Percentiles rank a stretch among this genome's conserved stretches.
phyloP scores from a whole-genome alignment of 177 flowering plant genomes.

The Vitis hybrid region DNA sequence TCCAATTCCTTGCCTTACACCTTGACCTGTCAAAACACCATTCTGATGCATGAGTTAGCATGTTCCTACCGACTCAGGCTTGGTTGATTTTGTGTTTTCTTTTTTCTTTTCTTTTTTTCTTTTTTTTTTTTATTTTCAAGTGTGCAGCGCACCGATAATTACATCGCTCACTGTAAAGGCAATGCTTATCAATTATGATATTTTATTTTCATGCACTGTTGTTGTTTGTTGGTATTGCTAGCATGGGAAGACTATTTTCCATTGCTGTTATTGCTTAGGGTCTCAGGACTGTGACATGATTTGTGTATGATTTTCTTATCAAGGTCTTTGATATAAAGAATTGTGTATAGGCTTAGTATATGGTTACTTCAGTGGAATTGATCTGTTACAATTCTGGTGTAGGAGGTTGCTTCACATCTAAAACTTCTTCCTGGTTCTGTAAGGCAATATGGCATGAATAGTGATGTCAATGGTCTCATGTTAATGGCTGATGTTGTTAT shows the following conservation, averaged over 20 bases:
- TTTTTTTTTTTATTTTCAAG: neutral
- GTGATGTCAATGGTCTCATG: slow-evolving; percentile 64
- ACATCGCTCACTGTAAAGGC: neutral
- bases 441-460: slow-evolving; percentile 68
- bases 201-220: neutral
- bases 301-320: neutral
- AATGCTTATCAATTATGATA: neutral
- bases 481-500: slow-evolving; percentile 85
- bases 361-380: slow-evolving; percentile 2
- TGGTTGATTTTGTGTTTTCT: neutral
- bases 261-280: neutral
- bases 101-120: too few species aligned
- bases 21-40: too few species aligned
- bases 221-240: neutral
- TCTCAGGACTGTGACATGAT: neutral
- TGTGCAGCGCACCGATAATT: neutral
- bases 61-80: neutral
- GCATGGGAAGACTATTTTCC: neutral
- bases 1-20: too few species aligned
- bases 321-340: neutral
- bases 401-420: slow-evolving; percentile 74
- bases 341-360: neutral
- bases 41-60: too few species aligned
- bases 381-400: slow-evolving; percentile 15
- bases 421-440: slow-evolving; percentile 68